Conservation (phyloP, 2,329 filamentous ascomycete genomes). For the Cladosporium sp. region DNA sequence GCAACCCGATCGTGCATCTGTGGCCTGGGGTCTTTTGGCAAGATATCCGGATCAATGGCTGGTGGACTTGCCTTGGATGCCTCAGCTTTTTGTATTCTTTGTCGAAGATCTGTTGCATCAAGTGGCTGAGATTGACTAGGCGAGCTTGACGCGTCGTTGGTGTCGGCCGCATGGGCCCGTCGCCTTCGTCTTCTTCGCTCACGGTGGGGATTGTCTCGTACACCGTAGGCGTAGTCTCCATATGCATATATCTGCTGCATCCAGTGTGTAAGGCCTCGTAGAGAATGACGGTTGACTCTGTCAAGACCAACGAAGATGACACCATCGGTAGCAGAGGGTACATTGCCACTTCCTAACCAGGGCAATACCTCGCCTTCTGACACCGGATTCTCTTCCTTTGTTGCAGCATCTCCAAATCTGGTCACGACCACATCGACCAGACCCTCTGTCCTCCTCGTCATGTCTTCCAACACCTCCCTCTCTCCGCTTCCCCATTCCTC, state of each 20-base stretch:
- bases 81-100: conserved; percentile 12
- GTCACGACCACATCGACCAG: conserved; percentile 85
- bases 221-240: conserved; percentile 79
- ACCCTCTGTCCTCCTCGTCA: conserved; percentile 73
- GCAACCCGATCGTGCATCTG: conserved; percentile 23
- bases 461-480: conserved; percentile 87
- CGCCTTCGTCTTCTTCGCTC: conserved; percentile 50
- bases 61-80: neutral
- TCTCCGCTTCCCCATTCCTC: conserved; percentile 94
- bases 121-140: neutral
- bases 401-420: conserved; percentile 65
- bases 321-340: conserved; percentile 70
- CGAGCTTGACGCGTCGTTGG: conserved; percentile 18
- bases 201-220: conserved; percentile 72
- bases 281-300: conserved; percentile 63
- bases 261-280: conserved; percentile 76
- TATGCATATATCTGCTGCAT: conserved; percentile 83
- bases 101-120: neutral
- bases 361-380: conserved; percentile 30
- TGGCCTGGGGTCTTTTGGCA: conserved; percentile 38
- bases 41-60: conserved; percentile 13
- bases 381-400: conserved; percentile 25
- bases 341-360: conserved; percentile 72
- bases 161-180: conserved; percentile 30
- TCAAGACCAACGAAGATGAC: conserved; percentile 82